These are phyloP conservation scores for Fusarium torulosum DNA, from an alignment of 2,329 filamentous ascomycete genomes.

Conservation along the genomic window DNA sequence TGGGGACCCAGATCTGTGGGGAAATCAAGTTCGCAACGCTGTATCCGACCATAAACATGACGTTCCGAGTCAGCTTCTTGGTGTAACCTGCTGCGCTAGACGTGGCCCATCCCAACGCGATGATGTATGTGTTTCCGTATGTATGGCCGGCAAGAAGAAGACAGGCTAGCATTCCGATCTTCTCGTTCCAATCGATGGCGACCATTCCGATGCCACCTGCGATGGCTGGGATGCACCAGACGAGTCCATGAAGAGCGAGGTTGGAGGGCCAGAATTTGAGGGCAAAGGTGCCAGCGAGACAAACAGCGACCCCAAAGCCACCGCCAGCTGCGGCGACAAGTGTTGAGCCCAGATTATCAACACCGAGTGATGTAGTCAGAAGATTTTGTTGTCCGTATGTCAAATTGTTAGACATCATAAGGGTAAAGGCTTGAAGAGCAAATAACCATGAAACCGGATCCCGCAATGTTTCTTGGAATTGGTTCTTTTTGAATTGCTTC, in stretches of 20 bases:
- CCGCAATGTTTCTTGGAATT: constrained; percentile 47
- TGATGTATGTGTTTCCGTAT: constrained; percentile 45
- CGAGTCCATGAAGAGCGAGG: constrained; percentile 49
- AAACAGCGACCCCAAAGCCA: constrained; percentile 51
- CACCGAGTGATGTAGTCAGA: constrained; percentile 52
- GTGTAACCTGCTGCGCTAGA: constrained; percentile 24
- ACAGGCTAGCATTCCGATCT: constrained; percentile 44
- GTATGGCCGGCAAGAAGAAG: constrained; percentile 52
- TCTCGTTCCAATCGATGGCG: constrained; percentile 46
- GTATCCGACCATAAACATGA: constrained; percentile 56
- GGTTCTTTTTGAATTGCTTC: constrained; percentile 52
- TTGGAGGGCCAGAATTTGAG: constrained; percentile 50
- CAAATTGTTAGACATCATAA: constrained; percentile 56
- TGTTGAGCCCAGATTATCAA: constrained; percentile 55
- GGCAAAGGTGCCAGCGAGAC: constrained; percentile 50
- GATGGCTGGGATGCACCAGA: constrained; percentile 48
- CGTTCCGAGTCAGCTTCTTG: constrained; percentile 59
- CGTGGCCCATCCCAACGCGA: constrained; percentile 21
- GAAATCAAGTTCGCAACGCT: constrained; percentile 53
- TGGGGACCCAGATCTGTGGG: constrained; percentile 54
- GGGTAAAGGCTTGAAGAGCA: constrained; percentile 49
- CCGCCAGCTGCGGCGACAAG: constrained; percentile 55
- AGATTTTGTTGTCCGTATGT: constrained; percentile 57
- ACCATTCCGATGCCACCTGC: constrained; percentile 49
- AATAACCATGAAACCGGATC: constrained; percentile 53